Evolutionary conservation across 805 yeast species (phyloP), one percentile per base, ranked within the genome.

Genomic region (Saturnispora diversa): DNA sequence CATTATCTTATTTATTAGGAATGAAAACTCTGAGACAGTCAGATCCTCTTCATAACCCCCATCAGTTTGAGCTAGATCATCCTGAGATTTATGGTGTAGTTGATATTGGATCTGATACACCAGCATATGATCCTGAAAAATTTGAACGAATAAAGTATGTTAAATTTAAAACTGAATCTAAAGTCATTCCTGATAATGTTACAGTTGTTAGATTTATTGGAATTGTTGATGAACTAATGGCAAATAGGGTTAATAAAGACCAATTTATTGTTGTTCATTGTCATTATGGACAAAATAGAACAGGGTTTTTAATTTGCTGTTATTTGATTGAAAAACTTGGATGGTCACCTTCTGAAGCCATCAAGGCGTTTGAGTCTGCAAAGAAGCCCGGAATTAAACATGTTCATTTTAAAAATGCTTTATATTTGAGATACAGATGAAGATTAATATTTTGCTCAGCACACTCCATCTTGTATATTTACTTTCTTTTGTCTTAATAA

Each of bases 221-320:
- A 29, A 62, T 78, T 33, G 68, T 77, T 4, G 77, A 75, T 46
- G 63, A 65, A 34, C 66, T 75, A 15, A 51, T 72, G 21, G 26
- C 25, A 8, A 44, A 48, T 21, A 49, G 45, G 25, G 35, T 40
- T 7, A 37, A 23, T 16, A 12, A 22, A 3, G 49, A 49, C 13
- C 73, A 73, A 5, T 58, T 66, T 20, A 61, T 80, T 6, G 85
- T 72, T 0, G 81, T 83, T 6, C 92, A 83, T 56, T 82, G 92
- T 54, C 92, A 82, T 55, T 82, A 82, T 53, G 92, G 90, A 5
- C 84, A 81, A 59, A 82, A 82, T 55, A 63, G 90, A 42, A 82
- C 90, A 0, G 90, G 92, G 2, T 82, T 75, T 50, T 65, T 83
- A 37, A 74, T 82, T 15, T 77, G 84, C 53, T 74, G 83, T 51